Base-by-base conservation (phyloP, 1,284 basidiomycete genomes). In the Ustilago shanxiensis region DNA sequence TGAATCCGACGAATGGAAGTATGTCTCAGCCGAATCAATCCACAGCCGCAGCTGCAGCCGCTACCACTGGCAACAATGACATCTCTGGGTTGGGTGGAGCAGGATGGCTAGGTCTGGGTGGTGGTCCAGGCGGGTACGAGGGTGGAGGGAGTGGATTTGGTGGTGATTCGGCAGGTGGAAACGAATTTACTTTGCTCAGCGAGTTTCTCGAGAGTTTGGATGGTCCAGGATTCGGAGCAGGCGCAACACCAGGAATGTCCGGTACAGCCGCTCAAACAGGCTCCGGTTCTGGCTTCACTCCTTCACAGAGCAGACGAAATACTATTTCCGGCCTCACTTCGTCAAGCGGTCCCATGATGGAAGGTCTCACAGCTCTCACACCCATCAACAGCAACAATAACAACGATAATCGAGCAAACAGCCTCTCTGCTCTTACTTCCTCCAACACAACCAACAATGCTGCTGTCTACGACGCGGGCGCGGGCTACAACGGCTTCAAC, bases 171-270 rank as follows among this genome's bases (percentile, higher is more conserved):
- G 83, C 80, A 18, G 82, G 81, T 3, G 83, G 83, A 3, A 79
- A 79, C 44, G 83, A 85, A 56, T 77, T 80, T 29, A 84, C 79
- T 29, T 41, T 83, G 47, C 62, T 85, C 22, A 76, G 79, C 64
- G 83, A 85, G 50, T 85, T 83, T 26, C 63, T 85, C 31, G 82
- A 84, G 59, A 79, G 79, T 24, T 66, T 85, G 37, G 83, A 85
- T 62, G 81, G 78, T 29, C 68, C 77, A 11, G 69, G 64, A 7
- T 73, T 73, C 29, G 63, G 66, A 1, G 66, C 69, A 6, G 73
- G 73, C 1, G 64, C 60, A 3, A 71, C 64, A 22, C 67, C 68
- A 18, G 66, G 65, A 1, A 74, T 69, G 66, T 53, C 57, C 2
- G 57, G 41, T 5, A 67, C 51, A 10, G 57, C 37, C 24, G 66